Evolutionary conservation across 805 yeast genomes (phyloP), one percentile per base, ranked within the genome.

Genomic region (Zygotorulaspora danielsina): DNA sequence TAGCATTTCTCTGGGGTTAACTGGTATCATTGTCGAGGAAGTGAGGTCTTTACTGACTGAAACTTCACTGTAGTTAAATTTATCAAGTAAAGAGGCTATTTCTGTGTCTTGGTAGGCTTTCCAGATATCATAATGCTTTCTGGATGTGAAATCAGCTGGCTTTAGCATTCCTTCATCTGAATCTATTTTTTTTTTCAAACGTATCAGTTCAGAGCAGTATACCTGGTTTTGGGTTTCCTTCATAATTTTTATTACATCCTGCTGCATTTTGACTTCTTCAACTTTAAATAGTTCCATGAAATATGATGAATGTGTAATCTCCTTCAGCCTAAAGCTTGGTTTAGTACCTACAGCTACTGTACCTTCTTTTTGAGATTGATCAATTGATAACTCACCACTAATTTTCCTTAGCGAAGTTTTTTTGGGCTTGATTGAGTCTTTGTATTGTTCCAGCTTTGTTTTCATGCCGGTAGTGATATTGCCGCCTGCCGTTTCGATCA

Each of bases 281-380:
- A 76, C 65, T 3, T 55, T 52, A 52, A 83, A 79, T n/a, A 82
- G 38, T 2, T 62, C 57, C 26, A 67, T 70, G 7, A 84, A 51
- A 17, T 74, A 60, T n/a, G 49, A 54, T 1, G 78, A 71, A 43
- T 70, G 67, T 13, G 76, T 74, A 61, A 82, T 75, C 44, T 81
- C 85, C 0, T 68, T 47, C 1, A 79, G 39, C 25, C 71, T 66
- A 52, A 72, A 82, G 0, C 80, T 66, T 1, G 85, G 84, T 22
- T 60, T 59, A 3, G 58, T 55, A 2, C 41, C 31, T 22, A 26
- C 32, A 16, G 36, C 40, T 7, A 38, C 21, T 25, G 31, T 25
- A 29, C 30, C 36, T 32, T 38, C 17, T n/a, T 39, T 31, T 4
- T 38, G 16, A 16, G 21, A 22, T 10, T 28, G 12, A 5, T 34